A percentile compares a stretch with the other conserved stretches of the same genome.
These are phyloP conservation scores for Datura wrightii DNA, from an alignment of 257 asterid species.

Conservation along the genomic window DNA sequence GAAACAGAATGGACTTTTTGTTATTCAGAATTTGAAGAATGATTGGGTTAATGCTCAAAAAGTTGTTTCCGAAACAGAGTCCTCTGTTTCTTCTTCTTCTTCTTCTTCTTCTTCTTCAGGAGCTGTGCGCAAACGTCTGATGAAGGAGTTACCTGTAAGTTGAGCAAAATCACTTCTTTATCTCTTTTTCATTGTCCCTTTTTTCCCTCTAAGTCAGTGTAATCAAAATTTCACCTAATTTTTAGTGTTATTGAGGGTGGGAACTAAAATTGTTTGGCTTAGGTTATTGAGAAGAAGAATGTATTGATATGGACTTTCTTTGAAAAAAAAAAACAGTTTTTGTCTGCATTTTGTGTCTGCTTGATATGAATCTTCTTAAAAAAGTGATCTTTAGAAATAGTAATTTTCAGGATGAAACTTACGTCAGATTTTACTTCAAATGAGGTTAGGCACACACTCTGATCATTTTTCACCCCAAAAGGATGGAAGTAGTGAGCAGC, in stretches of 20 bases:
- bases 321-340: too few species aligned
- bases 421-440: neutral
- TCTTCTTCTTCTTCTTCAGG: constrained; percentile 21
- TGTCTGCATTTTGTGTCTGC: too few species aligned
- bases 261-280: too few species aligned
- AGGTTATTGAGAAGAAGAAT: too few species aligned
- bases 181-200: neutral
- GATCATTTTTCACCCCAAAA: too few species aligned
- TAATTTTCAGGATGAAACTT: neutral
- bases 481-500: too few species aligned
- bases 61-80: constrained; percentile 48
- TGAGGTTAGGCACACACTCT: neutral
- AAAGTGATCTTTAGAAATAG: neutral
- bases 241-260: too few species aligned
- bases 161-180: too few species aligned
- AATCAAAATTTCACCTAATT: neutral
- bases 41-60: constrained; percentile 58
- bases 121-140: constrained; percentile 38
- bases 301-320: too few species aligned
- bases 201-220: neutral
- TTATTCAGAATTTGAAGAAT: constrained; percentile 54
- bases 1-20: constrained; percentile 36
- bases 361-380: neutral
- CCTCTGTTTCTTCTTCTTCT: constrained; percentile 31
- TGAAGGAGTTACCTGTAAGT: constrained; percentile 55